These are phyloP conservation scores for Tolypocladium inflatum DNA, from an alignment of 2,329 filamentous ascomycete species.

Conservation along the genomic window DNA sequence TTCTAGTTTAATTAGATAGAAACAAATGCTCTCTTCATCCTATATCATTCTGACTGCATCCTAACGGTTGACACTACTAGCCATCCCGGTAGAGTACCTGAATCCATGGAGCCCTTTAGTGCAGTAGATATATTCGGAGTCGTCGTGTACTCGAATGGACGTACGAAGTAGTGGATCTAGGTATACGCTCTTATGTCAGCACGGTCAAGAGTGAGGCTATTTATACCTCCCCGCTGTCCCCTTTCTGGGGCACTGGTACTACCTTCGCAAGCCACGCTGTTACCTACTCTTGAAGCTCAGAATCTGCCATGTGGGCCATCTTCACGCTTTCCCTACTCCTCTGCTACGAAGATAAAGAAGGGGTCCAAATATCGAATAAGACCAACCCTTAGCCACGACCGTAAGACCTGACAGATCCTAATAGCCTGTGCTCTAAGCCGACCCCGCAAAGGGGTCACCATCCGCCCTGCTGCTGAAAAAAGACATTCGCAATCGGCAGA, in stretches of 20 bases:
- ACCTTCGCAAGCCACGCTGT: neutral
- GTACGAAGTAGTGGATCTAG: neutral
- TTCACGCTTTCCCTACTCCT: neutral
- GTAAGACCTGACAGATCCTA: neutral
- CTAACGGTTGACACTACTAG: too few species aligned
- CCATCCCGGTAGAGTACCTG: neutral
- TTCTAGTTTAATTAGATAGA: too few species aligned
- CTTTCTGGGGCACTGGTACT: neutral
- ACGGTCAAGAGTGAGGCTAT: neutral
- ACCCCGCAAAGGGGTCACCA: neutral
- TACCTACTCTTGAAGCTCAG: neutral
- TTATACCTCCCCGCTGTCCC: neutral
- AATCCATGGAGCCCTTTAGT: neutral
- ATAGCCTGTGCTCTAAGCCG: slow-evolving; percentile 1
- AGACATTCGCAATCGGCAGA: slow-evolving; percentile 1
- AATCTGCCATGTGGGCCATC: neutral
- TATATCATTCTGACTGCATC: too few species aligned
- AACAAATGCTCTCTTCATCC: too few species aligned
- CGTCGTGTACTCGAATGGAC: neutral
- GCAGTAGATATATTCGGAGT: neutral
- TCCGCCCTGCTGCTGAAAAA: neutral
- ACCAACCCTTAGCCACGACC: neutral
- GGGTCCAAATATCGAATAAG: neutral
- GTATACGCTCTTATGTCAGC: neutral
- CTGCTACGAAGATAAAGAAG: neutral